A percentile compares a stretch with the other conserved stretches of the same genome.
phyloP scores from a whole-genome alignment of 2,329 filamentous ascomycete species.

The Ascochyta fabae region DNA sequence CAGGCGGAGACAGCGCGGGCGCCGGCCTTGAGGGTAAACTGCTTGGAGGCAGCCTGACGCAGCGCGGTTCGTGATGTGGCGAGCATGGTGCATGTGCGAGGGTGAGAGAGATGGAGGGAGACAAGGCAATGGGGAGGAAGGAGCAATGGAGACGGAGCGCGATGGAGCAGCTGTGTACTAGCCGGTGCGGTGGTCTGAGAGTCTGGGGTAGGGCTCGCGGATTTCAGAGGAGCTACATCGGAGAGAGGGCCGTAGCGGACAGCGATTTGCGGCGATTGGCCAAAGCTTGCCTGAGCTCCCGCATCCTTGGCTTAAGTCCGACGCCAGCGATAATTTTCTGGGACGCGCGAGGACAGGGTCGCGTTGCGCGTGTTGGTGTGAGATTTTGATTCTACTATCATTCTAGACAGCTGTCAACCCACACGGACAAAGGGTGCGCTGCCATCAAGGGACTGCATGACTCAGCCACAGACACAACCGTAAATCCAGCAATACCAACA shows the following conservation, averaged over 20 bases:
- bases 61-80: constrained; percentile 48
- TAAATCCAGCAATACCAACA: too few species aligned
- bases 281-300: constrained; percentile 7
- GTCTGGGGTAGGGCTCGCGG: constrained; percentile 31
- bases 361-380: background rate
- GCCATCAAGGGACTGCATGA: constrained; percentile 2
- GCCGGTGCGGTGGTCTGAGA: constrained; percentile 29
- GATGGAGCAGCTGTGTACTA: constrained; percentile 12
- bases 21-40: constrained; percentile 46
- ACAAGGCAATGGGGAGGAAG: constrained; percentile 16
- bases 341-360: constrained; percentile 12
- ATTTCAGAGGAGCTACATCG: constrained; percentile 22
- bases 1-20: constrained; percentile 78
- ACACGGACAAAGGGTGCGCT: background rate
- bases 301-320: constrained; percentile 20
- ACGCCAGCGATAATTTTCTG: constrained; percentile 31
- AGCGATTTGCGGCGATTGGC: constrained; percentile 26
- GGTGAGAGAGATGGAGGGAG: constrained; percentile 7
- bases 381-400: too few species aligned
- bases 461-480: background rate
- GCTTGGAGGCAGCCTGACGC: constrained; percentile 47
- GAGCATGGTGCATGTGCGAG: constrained; percentile 39
- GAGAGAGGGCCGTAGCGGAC: constrained; percentile 17
- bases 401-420: constrained; percentile 8
- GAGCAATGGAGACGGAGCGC: constrained; percentile 16